phyloP scores from a whole-genome alignment of 192 early-diverging fungal species.

The Spinellus fusiger region DNA sequence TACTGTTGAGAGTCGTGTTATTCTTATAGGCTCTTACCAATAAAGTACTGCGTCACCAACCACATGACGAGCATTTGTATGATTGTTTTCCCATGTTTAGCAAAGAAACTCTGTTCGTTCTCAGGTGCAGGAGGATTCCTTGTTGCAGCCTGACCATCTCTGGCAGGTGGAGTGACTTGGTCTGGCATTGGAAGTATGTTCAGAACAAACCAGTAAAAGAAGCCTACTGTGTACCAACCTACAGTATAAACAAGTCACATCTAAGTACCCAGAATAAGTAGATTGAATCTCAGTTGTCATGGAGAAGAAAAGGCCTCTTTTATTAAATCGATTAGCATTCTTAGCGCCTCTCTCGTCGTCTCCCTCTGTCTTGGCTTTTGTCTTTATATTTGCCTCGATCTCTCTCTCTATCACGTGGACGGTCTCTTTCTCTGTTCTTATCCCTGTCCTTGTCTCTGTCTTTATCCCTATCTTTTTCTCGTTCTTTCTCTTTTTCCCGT shows the following conservation, averaged over 20 bases:
- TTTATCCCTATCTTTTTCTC: no score
- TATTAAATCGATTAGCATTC: no score
- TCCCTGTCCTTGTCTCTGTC: slow-evolving; percentile 35
- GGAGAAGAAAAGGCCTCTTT: no score
- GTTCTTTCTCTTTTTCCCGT: slow-evolving; percentile 21
- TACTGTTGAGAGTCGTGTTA: background rate
- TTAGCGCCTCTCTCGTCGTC: background rate
- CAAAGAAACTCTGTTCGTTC: slow-evolving; percentile 17
- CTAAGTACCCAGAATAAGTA: no score
- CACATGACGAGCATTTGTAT: slow-evolving; percentile 30
- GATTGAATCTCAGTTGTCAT: no score
- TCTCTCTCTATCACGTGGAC: background rate
- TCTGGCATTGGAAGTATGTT: no score
- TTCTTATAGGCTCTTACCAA: slow-evolving; percentile 15
- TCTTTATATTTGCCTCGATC: background rate
- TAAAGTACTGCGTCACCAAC: slow-evolving; percentile 7
- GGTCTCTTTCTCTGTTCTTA: slow-evolving; percentile 19
- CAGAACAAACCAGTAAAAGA: no score
- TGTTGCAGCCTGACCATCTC: background rate
- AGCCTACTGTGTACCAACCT: no score
- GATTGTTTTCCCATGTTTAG: slow-evolving; percentile 24
- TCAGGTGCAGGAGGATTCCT: background rate
- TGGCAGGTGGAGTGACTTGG: background rate
- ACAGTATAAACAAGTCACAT: no score
- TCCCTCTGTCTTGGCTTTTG: background rate